phyloP scores from a whole-genome alignment of 495 filamentous ascomycete genomes.

The Neurospora pannonica region DNA sequence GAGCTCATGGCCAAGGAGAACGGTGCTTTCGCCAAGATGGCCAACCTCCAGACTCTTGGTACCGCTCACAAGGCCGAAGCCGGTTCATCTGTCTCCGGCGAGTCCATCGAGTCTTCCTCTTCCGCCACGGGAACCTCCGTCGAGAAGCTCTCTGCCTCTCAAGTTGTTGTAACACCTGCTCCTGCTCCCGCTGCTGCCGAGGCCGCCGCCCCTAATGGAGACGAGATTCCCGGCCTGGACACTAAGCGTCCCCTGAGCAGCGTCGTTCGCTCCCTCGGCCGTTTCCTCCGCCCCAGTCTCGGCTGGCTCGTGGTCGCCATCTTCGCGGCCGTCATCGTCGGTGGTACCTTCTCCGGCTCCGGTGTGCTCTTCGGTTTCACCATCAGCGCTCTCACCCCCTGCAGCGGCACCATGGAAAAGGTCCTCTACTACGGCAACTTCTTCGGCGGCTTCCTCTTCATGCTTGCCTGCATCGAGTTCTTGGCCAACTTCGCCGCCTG shows the following conservation, averaged over 20 bases:
- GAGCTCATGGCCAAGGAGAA: slow-evolving; percentile 45
- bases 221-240: slow-evolving; percentile 31
- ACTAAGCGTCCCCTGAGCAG: slow-evolving; percentile 3
- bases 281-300: slow-evolving; percentile 1
- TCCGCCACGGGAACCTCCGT: slow-evolving; percentile 18
- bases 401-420: slow-evolving; percentile 10
- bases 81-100: slow-evolving; percentile 1
- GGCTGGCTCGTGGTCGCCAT: slow-evolving; percentile 5
- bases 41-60: slow-evolving; percentile 40
- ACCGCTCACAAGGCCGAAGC: background rate
- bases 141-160: slow-evolving; percentile 27
- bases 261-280: background rate
- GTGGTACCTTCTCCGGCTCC: slow-evolving; percentile 14
- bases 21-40: slow-evolving; percentile 42
- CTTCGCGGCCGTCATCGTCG: slow-evolving; percentile 7
- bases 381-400: slow-evolving; percentile 23
- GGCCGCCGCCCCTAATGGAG: slow-evolving; percentile 3
- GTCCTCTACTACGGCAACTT: slow-evolving; percentile 62
- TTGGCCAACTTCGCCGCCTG: slow-evolving; percentile 58
- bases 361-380: slow-evolving; percentile 18
- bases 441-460: slow-evolving; percentile 82
- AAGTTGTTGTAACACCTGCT: background rate
- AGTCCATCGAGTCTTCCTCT: slow-evolving; percentile 1
- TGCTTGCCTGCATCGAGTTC: slow-evolving; percentile 68
- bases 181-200: background rate